Evolutionary conservation across 202 grass and related monocot species (phyloP), one percentile per base, ranked within the genome.

Genomic region (Dendrocalamus latiflorus): DNA sequence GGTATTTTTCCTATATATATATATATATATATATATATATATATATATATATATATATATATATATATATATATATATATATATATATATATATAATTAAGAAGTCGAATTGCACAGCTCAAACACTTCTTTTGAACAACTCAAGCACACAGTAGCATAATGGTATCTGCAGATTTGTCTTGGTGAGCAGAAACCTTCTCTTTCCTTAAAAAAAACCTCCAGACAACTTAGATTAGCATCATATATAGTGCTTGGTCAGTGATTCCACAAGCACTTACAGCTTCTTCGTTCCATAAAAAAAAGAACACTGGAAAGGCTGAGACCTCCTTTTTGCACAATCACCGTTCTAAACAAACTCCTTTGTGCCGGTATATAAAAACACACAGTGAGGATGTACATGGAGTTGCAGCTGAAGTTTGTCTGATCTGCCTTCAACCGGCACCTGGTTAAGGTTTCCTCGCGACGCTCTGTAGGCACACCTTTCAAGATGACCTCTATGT

Each of bases 91-190:
- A n/a, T n/a, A n/a, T n/a, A n/a, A n/a, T n/a, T n/a, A n/a, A n/a
- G n/a, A n/a, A n/a, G n/a, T n/a, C n/a, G n/a, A n/a, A n/a, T n/a
- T n/a, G n/a, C n/a, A n/a, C n/a, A n/a, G n/a, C n/a, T n/a, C n/a
- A n/a, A n/a, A n/a, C n/a, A 81, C 34, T 76, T 24, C 82, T 76
- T 85, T 71, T 77, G 64, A 25, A 84, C 75, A 80, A 65, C 77
- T 64, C 58, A 39, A 36, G 76, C 28, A 76, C 47, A 59, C 5
- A 50, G 13, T 28, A 34, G 25, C 64, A 72, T 49, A 53, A 38
- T 60, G 28, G 58, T 43, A 34, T 72, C 66, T 26, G 41, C 12
- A 25, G 9, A 42, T 65, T 53, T 54, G 21, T 12, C 54, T 81
- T 34, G 65, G 64, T 22, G 15, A 18, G 44, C 62, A 57, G 37